These are phyloP conservation scores for Amylocystis lapponica DNA, from an alignment of 768 basidiomycete species.

Conservation along the genomic window DNA sequence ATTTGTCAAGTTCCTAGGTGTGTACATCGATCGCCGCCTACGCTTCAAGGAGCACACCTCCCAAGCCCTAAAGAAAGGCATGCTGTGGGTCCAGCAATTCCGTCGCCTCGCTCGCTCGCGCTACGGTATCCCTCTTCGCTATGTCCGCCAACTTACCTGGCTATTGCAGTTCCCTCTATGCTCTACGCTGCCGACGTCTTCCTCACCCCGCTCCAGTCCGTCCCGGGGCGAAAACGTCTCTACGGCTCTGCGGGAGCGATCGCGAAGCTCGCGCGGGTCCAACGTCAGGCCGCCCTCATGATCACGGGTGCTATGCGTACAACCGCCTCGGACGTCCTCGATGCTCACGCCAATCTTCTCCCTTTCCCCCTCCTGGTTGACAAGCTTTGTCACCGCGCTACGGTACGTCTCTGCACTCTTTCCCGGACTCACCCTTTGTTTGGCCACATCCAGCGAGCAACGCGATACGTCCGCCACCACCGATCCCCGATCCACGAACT, in stretches of 20 bases:
- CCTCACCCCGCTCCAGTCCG: neutral
- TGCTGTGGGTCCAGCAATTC: conserved; percentile 16
- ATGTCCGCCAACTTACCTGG: too few species aligned
- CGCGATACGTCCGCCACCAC: conserved; percentile 10
- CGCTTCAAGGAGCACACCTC: conserved; percentile 16
- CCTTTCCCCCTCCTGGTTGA: conserved; percentile 15
- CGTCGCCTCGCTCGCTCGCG: conserved; percentile 14
- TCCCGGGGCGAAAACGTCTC: neutral
- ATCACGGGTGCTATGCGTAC: conserved; percentile 20
- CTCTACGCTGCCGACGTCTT: conserved; percentile 20
- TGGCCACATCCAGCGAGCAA: conserved; percentile 4
- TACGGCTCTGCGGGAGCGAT: conserved; percentile 3
- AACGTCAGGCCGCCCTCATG: conserved; percentile 14
- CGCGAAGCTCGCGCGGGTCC: conserved; percentile 12
- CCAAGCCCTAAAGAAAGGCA: conserved; percentile 19
- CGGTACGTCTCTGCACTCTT: conserved; percentile 15
- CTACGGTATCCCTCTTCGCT: conserved; percentile 12
- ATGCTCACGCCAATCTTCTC: conserved; percentile 13
- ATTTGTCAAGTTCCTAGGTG: conserved; percentile 25
- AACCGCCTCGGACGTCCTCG: conserved; percentile 17
- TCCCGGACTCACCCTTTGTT: conserved; percentile 15
- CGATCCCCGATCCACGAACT: conserved; percentile 17
- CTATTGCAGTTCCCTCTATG: too few species aligned
- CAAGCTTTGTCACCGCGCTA: conserved; percentile 6
- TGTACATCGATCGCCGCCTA: conserved; percentile 25